Evolutionary conservation across 2,329 filamentous ascomycete species (phyloP).

Genomic region (Tolypocladium cylindrosporum): DNA sequence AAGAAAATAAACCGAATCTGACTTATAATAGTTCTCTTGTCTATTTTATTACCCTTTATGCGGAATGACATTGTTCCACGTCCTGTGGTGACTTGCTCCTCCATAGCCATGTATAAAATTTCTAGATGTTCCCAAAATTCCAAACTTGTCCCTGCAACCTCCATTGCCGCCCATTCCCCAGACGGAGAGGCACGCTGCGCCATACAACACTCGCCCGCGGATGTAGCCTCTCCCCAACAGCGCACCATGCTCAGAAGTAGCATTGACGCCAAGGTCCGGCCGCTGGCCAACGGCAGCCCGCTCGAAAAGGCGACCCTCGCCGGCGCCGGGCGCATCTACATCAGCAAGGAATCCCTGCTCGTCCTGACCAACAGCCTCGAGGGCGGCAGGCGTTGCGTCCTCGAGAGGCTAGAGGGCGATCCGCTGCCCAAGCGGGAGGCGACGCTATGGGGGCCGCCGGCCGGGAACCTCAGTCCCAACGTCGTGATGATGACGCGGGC

Average conservation of each 20-base stretch:
- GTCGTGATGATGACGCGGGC: constrained; percentile 64
- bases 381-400: constrained; percentile 29
- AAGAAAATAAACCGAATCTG: too few relatives aligned
- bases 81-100: too few relatives aligned
- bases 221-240: neutral
- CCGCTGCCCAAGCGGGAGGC: constrained; percentile 28
- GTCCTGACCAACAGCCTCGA: constrained; percentile 32
- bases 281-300: constrained; percentile 28
- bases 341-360: constrained; percentile 36
- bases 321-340: constrained; percentile 36
- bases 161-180: neutral
- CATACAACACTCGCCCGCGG: neutral
- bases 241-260: constrained; percentile 21
- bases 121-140: neutral
- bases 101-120: neutral
- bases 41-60: too few relatives aligned
- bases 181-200: neutral
- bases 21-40: too few relatives aligned
- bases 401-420: constrained; percentile 22
- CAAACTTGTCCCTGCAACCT: neutral
- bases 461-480: constrained; percentile 55
- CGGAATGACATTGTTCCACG: too few relatives aligned
- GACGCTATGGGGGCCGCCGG: constrained; percentile 38
- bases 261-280: constrained; percentile 30
- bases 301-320: constrained; percentile 30